These are phyloP conservation scores for Geotrichum fermentans DNA, from an alignment of 1,139 yeast genomes.

Conservation along the genomic window DNA sequence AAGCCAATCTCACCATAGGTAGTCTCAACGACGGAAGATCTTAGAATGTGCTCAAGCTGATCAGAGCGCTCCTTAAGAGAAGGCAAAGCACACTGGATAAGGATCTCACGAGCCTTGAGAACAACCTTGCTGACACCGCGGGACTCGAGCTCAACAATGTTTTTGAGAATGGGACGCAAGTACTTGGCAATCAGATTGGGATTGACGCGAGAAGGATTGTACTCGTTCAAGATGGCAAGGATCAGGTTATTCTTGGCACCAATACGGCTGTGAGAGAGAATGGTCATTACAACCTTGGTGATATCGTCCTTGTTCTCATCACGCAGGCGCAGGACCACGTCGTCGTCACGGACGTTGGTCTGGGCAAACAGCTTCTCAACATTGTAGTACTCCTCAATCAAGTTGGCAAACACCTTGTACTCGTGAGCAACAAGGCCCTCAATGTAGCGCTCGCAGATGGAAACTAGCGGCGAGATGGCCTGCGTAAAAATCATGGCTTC, in stretches of 20 bases:
- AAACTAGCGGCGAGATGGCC: conserved; percentile 66
- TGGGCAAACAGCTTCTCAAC: conserved; percentile 79
- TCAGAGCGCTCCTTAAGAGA: conserved; percentile 94
- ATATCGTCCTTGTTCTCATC: conserved; percentile 80
- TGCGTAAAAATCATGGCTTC: conserved; percentile 44
- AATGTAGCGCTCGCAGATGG: conserved; percentile 63
- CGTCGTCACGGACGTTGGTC: conserved; percentile 68
- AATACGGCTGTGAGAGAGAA: conserved; percentile 86
- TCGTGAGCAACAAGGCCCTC: conserved; percentile 83
- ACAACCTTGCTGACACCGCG: conserved; percentile 94
- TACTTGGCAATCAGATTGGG: conserved; percentile 60
- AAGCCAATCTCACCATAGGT: conserved; percentile 69
- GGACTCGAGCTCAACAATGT: conserved; percentile 80
- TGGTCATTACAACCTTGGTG: conserved; percentile 63
- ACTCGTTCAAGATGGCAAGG: conserved; percentile 75
- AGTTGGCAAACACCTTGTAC: conserved; percentile 61
- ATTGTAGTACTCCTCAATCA: conserved; percentile 66
- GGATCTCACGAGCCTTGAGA: conserved; percentile 88
- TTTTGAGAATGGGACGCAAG: conserved; percentile 66
- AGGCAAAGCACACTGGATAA: conserved; percentile 94
- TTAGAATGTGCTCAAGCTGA: conserved; percentile 91
- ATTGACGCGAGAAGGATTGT: conserved; percentile 55
- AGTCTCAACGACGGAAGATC: conserved; percentile 85
- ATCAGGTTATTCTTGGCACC: conserved; percentile 89
- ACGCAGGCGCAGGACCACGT: conserved; percentile 72